Base-by-base conservation (phyloP, 2,329 filamentous ascomycete species). In the Apiospora pterosperma region DNA sequence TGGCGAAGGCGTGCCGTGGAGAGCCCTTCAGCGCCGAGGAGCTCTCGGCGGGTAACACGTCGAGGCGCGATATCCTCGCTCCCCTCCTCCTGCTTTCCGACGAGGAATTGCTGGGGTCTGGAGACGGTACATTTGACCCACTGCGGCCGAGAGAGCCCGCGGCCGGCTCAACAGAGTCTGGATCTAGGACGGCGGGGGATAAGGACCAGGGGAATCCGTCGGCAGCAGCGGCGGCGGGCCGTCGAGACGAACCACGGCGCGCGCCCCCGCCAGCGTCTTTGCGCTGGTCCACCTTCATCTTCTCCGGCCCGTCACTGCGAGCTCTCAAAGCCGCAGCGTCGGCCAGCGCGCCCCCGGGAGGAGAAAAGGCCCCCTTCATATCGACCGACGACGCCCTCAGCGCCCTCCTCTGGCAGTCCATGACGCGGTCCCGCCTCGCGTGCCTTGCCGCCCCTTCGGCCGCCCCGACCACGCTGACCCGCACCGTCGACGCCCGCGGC, bases 311-410 rank as follows among this genome's bases (percentile, higher is more conserved):
- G 3, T 75, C 78, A 0, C 75, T 85, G 1, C 61, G 67, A 2
- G 62, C 67, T 0, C 71, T 87, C 1, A 86, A 87, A 65, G 28
- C 48, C 28, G 19, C 28, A 3, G 48, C 28, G 8, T 52, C 69
- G 0, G 38, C 69, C 0, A 81, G 81, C 4, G 65, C 72, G 23
- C 21, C 61, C 2, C 58, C 69, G 5, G 65, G 12, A 34, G 48
- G 4, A 55, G 28, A 34, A 19, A 8, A 16, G 2, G 5, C 8
- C 48, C 16, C 48, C 16, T 85, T 78, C 66, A 70, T 86, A 25
- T 84, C 84, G 0, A 87, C 84, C 0, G 84, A 88, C 64, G 85
- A 88, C 68, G 76, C 79, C 3, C 71, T 87, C 14, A 81, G 73
- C 3, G 83, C 83, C 0, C 80, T 86, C 60, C 74, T 86, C 63